phyloP scores from a whole-genome alignment of 2,329 filamentous ascomycete species.

The Trichoderma harzianum region DNA sequence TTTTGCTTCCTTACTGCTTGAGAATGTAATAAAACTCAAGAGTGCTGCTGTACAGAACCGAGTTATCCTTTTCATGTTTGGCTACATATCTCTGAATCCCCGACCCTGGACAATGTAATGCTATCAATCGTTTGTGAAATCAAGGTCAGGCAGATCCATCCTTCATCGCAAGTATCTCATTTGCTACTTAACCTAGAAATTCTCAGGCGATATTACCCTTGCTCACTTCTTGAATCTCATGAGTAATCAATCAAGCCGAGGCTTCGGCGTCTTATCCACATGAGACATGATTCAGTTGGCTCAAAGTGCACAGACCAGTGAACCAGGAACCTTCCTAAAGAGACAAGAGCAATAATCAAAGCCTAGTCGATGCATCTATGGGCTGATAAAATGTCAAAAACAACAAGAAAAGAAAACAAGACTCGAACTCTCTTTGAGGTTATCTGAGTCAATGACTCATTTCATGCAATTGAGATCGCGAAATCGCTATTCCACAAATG shows the following conservation, averaged over 20 bases:
- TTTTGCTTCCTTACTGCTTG: not conserved
- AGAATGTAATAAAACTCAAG: not conserved
- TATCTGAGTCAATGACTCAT: not conserved
- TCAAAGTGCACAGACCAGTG: not conserved
- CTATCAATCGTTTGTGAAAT: too few species aligned
- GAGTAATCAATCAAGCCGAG: not conserved
- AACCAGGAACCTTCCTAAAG: not conserved
- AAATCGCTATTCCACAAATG: not conserved
- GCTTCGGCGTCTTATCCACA: not conserved
- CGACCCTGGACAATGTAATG: too few species aligned
- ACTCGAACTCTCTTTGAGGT: too few species aligned
- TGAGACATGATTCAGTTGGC: not conserved
- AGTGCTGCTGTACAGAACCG: not conserved
- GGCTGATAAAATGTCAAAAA: not conserved
- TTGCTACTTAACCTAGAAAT: not conserved
- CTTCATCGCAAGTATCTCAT: not conserved
- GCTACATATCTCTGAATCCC: too few species aligned
- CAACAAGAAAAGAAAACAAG: not conserved
- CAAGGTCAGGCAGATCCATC: too few species aligned
- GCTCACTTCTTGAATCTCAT: not conserved
- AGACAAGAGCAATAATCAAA: not conserved
- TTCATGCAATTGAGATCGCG: not conserved
- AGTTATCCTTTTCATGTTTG: not conserved
- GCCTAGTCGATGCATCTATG: not conserved
- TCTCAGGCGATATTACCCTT: not conserved